Conservation (phyloP, 2,329 filamentous ascomycete species). For the Exophiala mesophila region DNA sequence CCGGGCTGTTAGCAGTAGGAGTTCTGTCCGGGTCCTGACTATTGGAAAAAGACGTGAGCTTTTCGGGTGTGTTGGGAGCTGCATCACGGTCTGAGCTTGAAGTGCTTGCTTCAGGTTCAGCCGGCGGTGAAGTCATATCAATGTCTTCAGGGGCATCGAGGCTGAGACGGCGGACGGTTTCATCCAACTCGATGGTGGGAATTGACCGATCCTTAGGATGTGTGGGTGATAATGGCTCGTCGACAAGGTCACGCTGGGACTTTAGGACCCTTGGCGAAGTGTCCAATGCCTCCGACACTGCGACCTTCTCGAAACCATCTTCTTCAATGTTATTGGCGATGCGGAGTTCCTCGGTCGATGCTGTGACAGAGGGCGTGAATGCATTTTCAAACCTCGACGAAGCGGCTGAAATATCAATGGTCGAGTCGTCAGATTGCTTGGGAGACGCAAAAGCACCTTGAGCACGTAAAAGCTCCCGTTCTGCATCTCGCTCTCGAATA, state of each 20-base stretch:
- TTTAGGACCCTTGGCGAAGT: conserved; percentile 56
- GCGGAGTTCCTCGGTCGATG: conserved; percentile 61
- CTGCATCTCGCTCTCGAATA: conserved; percentile 70
- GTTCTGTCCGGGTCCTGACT: conserved; percentile 24
- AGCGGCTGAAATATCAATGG: conserved; percentile 53
- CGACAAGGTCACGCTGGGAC: conserved; percentile 60
- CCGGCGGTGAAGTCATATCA: conserved; percentile 42
- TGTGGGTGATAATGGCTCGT: conserved; percentile 65
- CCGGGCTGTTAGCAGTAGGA: conserved; percentile 26
- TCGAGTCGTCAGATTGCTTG: conserved; percentile 43
- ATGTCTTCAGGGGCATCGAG: conserved; percentile 38
- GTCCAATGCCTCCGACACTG: conserved; percentile 66
- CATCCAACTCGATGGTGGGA: conserved; percentile 51
- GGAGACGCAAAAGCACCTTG: conserved; percentile 64
- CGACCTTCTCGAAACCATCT: conserved; percentile 90
- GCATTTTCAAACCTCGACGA: conserved; percentile 37
- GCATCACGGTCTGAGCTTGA: conserved; percentile 33
- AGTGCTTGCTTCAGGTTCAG: conserved; percentile 17
- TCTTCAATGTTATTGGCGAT: conserved; percentile 79
- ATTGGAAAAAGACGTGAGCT: conserved; percentile 57
- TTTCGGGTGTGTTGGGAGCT: conserved; percentile 62
- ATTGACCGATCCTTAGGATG: conserved; percentile 27
- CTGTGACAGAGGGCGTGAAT: conserved; percentile 37
- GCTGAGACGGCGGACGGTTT: conserved; percentile 50
- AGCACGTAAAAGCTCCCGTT: conserved; percentile 71